Percentiles rank a stretch among this genome's conserved stretches.
Conservation (phyloP, 139 green algal genomes). For the Trebouxia sp. region DNA sequence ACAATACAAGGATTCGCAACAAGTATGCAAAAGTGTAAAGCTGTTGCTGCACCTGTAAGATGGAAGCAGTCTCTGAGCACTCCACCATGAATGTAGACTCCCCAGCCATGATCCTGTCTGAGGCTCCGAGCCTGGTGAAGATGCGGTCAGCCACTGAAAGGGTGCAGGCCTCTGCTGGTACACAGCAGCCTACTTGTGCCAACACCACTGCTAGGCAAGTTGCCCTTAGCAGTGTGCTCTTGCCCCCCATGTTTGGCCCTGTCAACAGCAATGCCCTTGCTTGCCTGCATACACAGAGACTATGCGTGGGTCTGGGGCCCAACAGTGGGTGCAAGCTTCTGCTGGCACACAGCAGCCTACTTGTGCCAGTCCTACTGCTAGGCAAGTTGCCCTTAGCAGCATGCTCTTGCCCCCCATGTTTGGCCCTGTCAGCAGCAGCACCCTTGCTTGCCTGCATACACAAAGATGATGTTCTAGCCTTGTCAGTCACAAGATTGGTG, state of each 20-base stretch:
- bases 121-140: constrained; percentile 53
- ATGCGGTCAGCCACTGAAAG: constrained; percentile 46
- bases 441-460: constrained; percentile 6
- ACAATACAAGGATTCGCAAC: not conserved
- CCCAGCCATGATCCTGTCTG: constrained; percentile 56
- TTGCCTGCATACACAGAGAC: not conserved
- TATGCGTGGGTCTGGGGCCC: no score
- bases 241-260: constrained; percentile 64
- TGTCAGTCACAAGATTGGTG: no score
- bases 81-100: constrained; percentile 69
- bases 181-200: constrained; percentile 57
- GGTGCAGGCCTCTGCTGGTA: constrained; percentile 31
- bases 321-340: no score
- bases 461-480: no score
- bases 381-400: constrained; percentile 52
- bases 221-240: constrained; percentile 57
- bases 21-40: not conserved
- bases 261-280: constrained; percentile 66
- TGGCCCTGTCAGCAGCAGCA: constrained; percentile 70
- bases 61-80: constrained; percentile 55
- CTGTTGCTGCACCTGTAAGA: not conserved
- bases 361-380: constrained; percentile 57
- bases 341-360: constrained; percentile 35
- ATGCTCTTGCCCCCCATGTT: constrained; percentile 68
- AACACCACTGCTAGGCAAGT: constrained; percentile 55